Conservation (phyloP, 2,329 filamentous ascomycete genomes). For the Colletotrichum nymphaeae region DNA sequence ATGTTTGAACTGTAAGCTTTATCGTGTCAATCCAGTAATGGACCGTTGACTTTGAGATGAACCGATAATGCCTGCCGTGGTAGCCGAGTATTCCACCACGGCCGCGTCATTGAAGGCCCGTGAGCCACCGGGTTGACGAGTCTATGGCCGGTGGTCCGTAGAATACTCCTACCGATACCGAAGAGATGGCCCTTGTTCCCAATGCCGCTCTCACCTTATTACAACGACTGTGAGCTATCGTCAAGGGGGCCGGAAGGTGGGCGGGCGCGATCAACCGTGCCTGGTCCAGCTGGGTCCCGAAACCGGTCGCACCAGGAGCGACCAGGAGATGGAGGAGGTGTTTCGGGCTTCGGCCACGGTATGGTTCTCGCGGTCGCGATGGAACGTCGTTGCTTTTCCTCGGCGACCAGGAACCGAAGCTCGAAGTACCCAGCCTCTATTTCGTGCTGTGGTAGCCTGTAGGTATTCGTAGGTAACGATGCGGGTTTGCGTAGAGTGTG, state of each 20-base stretch:
- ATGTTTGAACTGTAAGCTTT: not conserved
- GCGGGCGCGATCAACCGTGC: not conserved
- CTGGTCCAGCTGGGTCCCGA: conserved; percentile 10
- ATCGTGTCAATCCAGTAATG: not conserved
- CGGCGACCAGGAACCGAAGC: not conserved
- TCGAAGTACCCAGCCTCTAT: too few species aligned
- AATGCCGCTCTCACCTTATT: not conserved
- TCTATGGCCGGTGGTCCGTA: not conserved
- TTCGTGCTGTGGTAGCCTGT: too few species aligned
- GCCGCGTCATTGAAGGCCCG: conserved; percentile 24
- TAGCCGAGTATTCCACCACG: not conserved
- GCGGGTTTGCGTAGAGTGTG: not conserved
- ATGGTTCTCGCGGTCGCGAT: not conserved
- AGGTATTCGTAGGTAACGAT: too few species aligned
- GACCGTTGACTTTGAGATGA: not conserved
- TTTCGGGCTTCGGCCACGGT: conserved; percentile 10
- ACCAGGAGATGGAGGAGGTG: conserved; percentile 7
- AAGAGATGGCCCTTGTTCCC: not conserved
- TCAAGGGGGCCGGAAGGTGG: not conserved
- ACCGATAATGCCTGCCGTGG: conserved; percentile 8
- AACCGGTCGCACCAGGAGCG: conserved; percentile 22
- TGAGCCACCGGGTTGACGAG: not conserved
- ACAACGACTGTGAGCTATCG: conserved; percentile 1
- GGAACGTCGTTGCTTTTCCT: not conserved
- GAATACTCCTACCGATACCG: not conserved